Evolutionary conservation across 768 basidiomycete genomes (phyloP).

Genomic region (Strobilomyces dryophilus): DNA sequence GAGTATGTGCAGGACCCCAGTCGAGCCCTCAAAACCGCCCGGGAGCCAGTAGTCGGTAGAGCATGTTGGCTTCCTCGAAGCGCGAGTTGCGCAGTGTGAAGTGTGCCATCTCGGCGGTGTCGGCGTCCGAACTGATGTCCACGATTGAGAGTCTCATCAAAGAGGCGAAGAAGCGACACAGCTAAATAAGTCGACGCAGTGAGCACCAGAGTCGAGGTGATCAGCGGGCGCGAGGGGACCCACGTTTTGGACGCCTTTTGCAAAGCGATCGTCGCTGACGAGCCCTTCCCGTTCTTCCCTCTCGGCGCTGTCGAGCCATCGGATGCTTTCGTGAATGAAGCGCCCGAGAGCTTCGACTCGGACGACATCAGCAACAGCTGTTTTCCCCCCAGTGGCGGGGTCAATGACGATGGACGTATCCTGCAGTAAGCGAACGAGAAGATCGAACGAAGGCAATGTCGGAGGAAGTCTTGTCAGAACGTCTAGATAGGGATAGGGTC

Average conservation of each 20-base stretch:
- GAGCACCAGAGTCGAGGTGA: not conserved
- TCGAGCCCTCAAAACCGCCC: slow-evolving; percentile 26
- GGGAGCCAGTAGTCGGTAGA: slow-evolving; percentile 62
- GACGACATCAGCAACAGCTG: slow-evolving; percentile 62
- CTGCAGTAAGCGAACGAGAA: slow-evolving; percentile 63
- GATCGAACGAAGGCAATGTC: slow-evolving; percentile 67
- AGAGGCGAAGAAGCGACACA: slow-evolving; percentile 73
- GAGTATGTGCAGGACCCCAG: not conserved
- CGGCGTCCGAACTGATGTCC: slow-evolving; percentile 58
- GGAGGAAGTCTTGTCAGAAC: slow-evolving; percentile 65
- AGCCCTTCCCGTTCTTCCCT: slow-evolving; percentile 63
- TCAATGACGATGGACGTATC: slow-evolving; percentile 51
- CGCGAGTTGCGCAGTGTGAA: slow-evolving; percentile 69
- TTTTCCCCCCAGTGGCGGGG: slow-evolving; percentile 39
- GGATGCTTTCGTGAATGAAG: slow-evolving; percentile 67
- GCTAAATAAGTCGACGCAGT: slow-evolving; percentile 33
- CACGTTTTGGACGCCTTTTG: slow-evolving; percentile 70
- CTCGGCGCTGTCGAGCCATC: slow-evolving; percentile 68
- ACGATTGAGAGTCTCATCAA: slow-evolving; percentile 65
- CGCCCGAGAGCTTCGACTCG: slow-evolving; percentile 61
- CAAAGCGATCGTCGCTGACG: slow-evolving; percentile 68
- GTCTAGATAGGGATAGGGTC: slow-evolving; percentile 52
- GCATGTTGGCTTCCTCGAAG: slow-evolving; percentile 71
- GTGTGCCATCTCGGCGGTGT: slow-evolving; percentile 74
- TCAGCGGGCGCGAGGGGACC: slow-evolving; percentile 23